Evolutionary conservation across 163 green algal genomes (phyloP).

Genomic region (Scenedesmus sp.): DNA sequence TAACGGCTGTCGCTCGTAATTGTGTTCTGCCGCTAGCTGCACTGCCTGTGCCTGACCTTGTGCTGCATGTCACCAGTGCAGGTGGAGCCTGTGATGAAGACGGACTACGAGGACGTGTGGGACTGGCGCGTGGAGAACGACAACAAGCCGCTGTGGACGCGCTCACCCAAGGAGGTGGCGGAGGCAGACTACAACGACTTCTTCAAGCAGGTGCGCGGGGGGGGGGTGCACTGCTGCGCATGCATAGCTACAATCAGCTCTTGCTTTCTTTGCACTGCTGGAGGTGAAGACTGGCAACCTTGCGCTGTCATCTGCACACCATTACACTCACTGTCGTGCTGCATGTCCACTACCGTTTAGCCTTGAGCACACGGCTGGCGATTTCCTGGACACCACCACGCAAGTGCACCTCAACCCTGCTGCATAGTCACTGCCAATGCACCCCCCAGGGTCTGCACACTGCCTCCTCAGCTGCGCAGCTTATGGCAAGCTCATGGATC

Average conservation of each 20-base stretch:
- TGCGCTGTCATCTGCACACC: too few relatives aligned
- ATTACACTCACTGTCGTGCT: neutral
- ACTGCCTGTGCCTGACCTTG: neutral
- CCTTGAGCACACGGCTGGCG: slow-evolving; percentile 77
- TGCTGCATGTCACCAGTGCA: slow-evolving; percentile 18
- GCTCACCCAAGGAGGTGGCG: slow-evolving; percentile 80
- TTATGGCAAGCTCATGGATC: too few relatives aligned
- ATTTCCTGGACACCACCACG: slow-evolving; percentile 96
- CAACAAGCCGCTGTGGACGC: slow-evolving; percentile 98
- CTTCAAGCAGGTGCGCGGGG: slow-evolving; percentile 85
- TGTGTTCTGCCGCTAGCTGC: neutral
- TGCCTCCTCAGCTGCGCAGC: too few relatives aligned
- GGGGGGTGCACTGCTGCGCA: neutral
- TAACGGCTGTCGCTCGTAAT: neutral
- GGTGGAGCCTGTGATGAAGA: slow-evolving; percentile 93
- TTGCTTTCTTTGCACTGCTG: neutral
- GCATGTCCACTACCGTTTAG: neutral
- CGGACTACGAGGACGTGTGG: slow-evolving; percentile 83
- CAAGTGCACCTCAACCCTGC: slow-evolving; percentile 86
- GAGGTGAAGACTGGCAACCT: neutral
- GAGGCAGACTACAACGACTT: slow-evolving; percentile 96
- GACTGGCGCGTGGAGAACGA: slow-evolving; percentile 96
- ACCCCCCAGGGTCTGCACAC: neutral
- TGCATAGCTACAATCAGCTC: neutral
- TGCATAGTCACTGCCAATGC: neutral